A percentile compares a stretch with the other conserved stretches of the same genome.
phyloP scores from a whole-genome alignment of 2,329 filamentous ascomycete species.

The Cladosporium sp. region DNA sequence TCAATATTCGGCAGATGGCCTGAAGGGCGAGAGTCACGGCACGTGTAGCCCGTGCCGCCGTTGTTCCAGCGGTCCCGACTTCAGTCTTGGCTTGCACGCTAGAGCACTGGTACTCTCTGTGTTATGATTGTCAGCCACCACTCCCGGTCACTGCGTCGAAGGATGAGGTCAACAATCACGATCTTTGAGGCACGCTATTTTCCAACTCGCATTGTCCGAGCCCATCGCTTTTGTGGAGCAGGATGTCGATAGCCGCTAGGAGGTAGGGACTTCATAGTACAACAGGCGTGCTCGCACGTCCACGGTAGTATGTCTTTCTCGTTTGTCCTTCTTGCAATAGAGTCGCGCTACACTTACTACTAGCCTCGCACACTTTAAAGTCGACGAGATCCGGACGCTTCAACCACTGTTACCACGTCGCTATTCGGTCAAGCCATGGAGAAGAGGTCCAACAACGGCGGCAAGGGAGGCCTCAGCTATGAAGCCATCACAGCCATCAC shows the following conservation, averaged over 20 bases:
- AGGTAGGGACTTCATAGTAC: background rate
- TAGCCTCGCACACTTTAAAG: background rate
- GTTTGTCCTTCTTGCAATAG: background rate
- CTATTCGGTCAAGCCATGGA: background rate
- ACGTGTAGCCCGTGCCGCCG: conserved; percentile 1
- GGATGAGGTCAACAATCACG: conserved; percentile 10
- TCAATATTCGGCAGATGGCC: background rate
- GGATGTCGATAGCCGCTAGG: conserved; percentile 6
- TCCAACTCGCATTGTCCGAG: conserved; percentile 7
- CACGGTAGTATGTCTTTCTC: conserved; percentile 6
- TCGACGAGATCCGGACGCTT: background rate
- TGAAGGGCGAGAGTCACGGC: background rate
- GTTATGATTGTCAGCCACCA: conserved; percentile 8
- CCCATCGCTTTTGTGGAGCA: conserved; percentile 5
- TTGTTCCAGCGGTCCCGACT: conserved; percentile 9
- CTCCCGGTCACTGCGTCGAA: conserved; percentile 9
- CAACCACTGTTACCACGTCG: background rate
- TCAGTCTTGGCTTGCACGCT: conserved; percentile 7
- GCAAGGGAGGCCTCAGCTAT: conserved; percentile 10
- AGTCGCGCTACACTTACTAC: background rate
- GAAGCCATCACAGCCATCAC: conserved; percentile 11
- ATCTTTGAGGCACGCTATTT: conserved; percentile 3
- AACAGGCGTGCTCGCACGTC: background rate
- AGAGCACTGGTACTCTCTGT: background rate
- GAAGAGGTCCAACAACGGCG: background rate